A percentile compares a stretch with the other conserved stretches of the same genome.
These are phyloP conservation scores for Pogostemon cablin DNA, from an alignment of 257 asterid genomes.

Conservation along the genomic window DNA sequence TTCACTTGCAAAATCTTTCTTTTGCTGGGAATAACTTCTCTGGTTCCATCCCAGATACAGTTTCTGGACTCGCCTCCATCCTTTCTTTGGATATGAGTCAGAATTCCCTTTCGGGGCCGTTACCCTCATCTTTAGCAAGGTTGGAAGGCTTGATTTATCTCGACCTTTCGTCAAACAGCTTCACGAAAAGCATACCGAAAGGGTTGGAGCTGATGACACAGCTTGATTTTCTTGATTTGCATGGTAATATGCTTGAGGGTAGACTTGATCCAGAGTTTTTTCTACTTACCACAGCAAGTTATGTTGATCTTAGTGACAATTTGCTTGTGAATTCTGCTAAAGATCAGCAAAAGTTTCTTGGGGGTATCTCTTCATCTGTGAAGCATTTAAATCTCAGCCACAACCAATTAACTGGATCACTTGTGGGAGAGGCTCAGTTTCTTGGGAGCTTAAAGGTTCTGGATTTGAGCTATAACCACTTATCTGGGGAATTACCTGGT, in stretches of 20 bases:
- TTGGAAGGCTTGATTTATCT: conserved; percentile 64
- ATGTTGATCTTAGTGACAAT: conserved; percentile 82
- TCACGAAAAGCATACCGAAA: conserved; percentile 64
- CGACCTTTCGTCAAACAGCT: conserved; percentile 67
- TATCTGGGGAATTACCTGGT: conserved; percentile 88
- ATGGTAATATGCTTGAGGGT: conserved; percentile 85
- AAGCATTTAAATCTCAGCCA: conserved; percentile 79
- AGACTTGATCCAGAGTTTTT: conserved; percentile 59
- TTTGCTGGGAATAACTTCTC: conserved; percentile 85
- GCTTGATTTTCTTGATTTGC: conserved; percentile 78
- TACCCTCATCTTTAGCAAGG: conserved; percentile 59
- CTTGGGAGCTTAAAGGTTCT: conserved; percentile 73
- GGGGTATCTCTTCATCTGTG: conserved; percentile 62
- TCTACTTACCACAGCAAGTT: conserved; percentile 65
- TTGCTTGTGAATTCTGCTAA: conserved; percentile 54
- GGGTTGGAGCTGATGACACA: conserved; percentile 73
- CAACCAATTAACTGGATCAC: conserved; percentile 73
- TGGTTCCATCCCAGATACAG: conserved; percentile 69
- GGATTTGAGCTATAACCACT: conserved; percentile 91
- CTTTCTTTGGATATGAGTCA: conserved; percentile 72
- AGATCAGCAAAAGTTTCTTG: conserved; percentile 49
- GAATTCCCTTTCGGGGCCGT: conserved; percentile 69
- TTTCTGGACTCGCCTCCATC: conserved; percentile 64
- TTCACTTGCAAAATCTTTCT: conserved; percentile 65
- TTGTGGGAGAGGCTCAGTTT: conserved; percentile 56